Percentiles rank a stretch among this genome's conserved stretches.
Evolutionary conservation across 495 filamentous ascomycete species (phyloP).

Genomic region (Acidomyces sp.): DNA sequence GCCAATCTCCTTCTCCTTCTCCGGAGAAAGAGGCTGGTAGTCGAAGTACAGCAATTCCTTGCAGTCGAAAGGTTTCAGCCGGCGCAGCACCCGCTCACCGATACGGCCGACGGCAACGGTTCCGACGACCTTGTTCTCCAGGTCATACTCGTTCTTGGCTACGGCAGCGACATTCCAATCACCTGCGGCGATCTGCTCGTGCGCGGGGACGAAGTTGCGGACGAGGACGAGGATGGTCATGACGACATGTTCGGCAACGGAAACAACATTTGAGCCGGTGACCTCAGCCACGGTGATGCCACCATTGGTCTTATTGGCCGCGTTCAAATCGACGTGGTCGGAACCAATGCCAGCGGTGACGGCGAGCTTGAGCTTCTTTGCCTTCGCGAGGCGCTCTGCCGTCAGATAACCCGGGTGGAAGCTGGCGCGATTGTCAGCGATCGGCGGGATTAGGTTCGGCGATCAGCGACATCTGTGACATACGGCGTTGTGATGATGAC

Average conservation of each 20-base stretch:
- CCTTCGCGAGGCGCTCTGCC: constrained; percentile 88
- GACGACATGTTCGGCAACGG: constrained; percentile 56
- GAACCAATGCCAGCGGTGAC: constrained; percentile 96
- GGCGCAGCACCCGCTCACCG: constrained; percentile 90
- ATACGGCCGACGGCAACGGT: constrained; percentile 96
- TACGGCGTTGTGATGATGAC: constrained; percentile 99
- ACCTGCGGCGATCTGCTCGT: constrained; percentile 78
- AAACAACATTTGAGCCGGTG: constrained; percentile 52
- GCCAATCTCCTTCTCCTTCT: constrained; percentile 92
- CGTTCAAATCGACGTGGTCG: constrained; percentile 93
- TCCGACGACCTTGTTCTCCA: constrained; percentile 94
- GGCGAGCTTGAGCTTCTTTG: constrained; percentile 93
- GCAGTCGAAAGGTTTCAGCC: constrained; percentile 95
- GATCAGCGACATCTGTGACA: too few relatives aligned
- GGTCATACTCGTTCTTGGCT: constrained; percentile 94
- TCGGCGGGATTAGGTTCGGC: too few relatives aligned
- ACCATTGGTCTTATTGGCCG: constrained; percentile 95
- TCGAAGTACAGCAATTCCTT: constrained; percentile 99
- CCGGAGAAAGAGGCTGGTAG: constrained; percentile 82
- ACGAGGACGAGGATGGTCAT: constrained; percentile 97
- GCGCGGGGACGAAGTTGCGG: constrained; percentile 95
- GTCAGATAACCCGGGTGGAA: constrained; percentile 99
- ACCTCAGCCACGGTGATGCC: constrained; percentile 95
- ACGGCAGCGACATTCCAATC: constrained; percentile 93
- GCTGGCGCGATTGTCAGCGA: constrained; percentile 36